Evolutionary conservation across 495 filamentous ascomycete species (phyloP).

Genomic region (Rhizodiscina lignyota): DNA sequence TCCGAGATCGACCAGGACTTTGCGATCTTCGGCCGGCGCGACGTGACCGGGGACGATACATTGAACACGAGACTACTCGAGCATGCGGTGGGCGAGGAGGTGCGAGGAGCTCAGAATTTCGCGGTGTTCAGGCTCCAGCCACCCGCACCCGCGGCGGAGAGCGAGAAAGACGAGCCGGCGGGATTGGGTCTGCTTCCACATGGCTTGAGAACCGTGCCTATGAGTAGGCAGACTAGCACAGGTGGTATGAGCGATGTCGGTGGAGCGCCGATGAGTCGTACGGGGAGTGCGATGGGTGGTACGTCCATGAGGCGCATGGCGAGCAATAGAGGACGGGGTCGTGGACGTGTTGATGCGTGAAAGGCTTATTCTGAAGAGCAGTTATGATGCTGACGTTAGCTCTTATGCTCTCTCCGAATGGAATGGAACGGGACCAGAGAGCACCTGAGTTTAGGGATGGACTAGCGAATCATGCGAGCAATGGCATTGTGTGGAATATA

Average conservation of each 20-base stretch:
- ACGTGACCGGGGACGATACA: conserved; percentile 9
- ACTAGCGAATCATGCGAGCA: too few species aligned
- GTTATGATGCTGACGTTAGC: too few species aligned
- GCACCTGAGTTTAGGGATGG: too few species aligned
- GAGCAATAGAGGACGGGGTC: not conserved
- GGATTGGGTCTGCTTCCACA: not conserved
- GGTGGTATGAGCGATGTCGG: conserved; percentile 12
- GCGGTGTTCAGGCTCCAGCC: conserved; percentile 7
- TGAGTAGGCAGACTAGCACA: conserved; percentile 15
- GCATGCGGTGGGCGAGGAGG: conserved; percentile 4
- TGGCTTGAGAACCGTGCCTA: conserved; percentile 11
- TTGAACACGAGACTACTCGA: conserved; percentile 13
- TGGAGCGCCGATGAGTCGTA: conserved; percentile 6
- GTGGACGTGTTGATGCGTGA: too few species aligned
- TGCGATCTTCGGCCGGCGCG: conserved; percentile 15
- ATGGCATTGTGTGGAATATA: too few species aligned
- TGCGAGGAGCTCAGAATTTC: conserved; percentile 6
- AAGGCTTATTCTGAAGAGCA: too few species aligned
- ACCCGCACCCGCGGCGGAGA: too few species aligned
- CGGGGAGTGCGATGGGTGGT: conserved; percentile 7
- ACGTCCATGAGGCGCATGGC: not conserved
- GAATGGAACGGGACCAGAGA: too few species aligned
- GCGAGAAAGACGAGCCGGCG: conserved; percentile 2
- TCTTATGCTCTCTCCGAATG: too few species aligned
- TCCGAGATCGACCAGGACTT: conserved; percentile 23